These are phyloP conservation scores for Ophiocordyceps camponoti-saundersi DNA, from an alignment of 2,329 filamentous ascomycete species.

Conservation along the genomic window DNA sequence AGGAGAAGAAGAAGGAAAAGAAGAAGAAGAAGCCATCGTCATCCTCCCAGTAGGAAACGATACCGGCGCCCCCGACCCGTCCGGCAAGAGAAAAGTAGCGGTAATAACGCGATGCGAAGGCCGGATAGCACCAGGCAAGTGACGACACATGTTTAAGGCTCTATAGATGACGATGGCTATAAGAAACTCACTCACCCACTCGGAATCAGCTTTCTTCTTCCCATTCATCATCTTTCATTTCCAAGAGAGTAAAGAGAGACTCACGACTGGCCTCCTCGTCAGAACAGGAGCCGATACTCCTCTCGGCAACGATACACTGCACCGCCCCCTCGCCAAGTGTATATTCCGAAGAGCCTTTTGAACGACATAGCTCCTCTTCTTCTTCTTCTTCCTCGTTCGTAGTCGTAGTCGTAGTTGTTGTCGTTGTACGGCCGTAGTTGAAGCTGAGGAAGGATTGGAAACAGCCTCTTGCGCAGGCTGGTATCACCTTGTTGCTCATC, in stretches of 20 bases:
- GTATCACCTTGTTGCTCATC: slow-evolving; percentile 30
- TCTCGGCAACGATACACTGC: slow-evolving; percentile 45
- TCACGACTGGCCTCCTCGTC: slow-evolving; percentile 21
- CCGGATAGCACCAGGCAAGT: slow-evolving; percentile 28
- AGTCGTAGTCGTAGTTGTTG: no score
- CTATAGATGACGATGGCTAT: slow-evolving; percentile 22
- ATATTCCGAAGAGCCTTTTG: slow-evolving; percentile 40
- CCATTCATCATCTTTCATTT: not conserved
- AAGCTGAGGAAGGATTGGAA: slow-evolving; percentile 43
- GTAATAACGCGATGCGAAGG: slow-evolving; percentile 41
- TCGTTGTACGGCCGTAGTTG: not conserved
- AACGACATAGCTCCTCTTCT: slow-evolving; percentile 32
- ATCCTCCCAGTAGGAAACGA: not conserved
- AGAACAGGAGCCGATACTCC: slow-evolving; percentile 31
- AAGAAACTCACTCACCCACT: not conserved
- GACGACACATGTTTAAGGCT: slow-evolving; percentile 42
- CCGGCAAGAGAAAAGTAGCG: slow-evolving; percentile 30
- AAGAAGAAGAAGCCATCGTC: no score
- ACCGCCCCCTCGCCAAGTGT: slow-evolving; percentile 57
- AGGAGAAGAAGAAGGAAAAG: no score
- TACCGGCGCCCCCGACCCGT: not conserved
- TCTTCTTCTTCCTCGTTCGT: no score
- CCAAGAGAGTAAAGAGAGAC: slow-evolving; percentile 3
- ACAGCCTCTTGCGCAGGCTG: slow-evolving; percentile 42
- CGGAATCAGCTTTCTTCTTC: not conserved